phyloP scores from a whole-genome alignment of 2,329 filamentous ascomycete genomes.

The Alternaria arbusti region DNA sequence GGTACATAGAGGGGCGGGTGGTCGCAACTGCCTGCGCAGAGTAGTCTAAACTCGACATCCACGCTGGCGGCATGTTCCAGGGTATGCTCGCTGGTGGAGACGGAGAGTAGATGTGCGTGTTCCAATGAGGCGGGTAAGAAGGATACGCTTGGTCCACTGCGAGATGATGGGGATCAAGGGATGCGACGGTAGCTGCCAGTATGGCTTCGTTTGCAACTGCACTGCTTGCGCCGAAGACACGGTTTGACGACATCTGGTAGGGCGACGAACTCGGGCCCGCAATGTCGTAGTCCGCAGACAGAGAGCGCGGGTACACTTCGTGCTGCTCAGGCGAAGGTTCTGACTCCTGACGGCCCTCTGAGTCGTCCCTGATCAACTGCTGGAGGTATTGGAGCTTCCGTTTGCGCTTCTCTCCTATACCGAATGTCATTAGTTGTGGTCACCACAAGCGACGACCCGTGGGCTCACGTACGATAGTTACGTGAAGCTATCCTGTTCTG shows the following conservation, averaged over 20 bases:
- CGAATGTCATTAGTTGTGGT: slow-evolving; percentile 11
- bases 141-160: slow-evolving; percentile 19
- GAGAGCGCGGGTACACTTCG: slow-evolving; percentile 20
- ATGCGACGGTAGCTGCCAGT: slow-evolving; percentile 9
- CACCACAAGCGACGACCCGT: neutral
- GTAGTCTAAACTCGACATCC: slow-evolving; percentile 23
- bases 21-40: slow-evolving; percentile 6
- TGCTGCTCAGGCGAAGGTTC: slow-evolving; percentile 20
- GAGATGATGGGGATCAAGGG: slow-evolving; percentile 19
- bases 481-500: slow-evolving; percentile 48
- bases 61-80: slow-evolving; percentile 28
- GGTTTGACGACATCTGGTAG: slow-evolving; percentile 16
- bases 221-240: slow-evolving; percentile 14
- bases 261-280: slow-evolving; percentile 9
- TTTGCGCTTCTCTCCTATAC: slow-evolving; percentile 46
- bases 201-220: slow-evolving; percentile 14
- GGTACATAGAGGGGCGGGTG: slow-evolving; percentile 17
- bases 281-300: slow-evolving; percentile 24
- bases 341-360: slow-evolving; percentile 19
- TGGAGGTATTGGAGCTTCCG: slow-evolving; percentile 46
- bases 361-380: slow-evolving; percentile 37
- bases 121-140: slow-evolving; percentile 23
- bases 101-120: slow-evolving; percentile 20
- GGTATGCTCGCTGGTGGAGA: slow-evolving; percentile 16
- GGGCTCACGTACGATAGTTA: slow-evolving; percentile 40